Conservation (phyloP, 78 protist species). For the Dictyostelium brefeldianum region DNA sequence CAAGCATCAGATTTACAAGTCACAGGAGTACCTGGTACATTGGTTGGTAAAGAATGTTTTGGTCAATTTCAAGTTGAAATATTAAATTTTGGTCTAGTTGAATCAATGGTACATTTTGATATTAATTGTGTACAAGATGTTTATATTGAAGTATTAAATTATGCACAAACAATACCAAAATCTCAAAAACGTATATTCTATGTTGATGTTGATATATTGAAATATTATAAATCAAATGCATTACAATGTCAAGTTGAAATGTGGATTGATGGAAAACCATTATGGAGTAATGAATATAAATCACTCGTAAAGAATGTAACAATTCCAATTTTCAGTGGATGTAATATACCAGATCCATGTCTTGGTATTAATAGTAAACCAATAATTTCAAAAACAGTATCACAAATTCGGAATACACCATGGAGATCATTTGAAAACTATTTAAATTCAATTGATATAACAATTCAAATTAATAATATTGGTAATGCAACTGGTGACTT, state of each 20-base stretch:
- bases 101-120: not conserved
- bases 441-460: not conserved
- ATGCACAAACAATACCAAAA: not conserved
- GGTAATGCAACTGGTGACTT: not conserved
- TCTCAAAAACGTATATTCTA: not conserved
- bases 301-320: not conserved
- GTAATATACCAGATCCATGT: slow-evolving; percentile 35
- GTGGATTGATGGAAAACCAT: not conserved
- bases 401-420: not conserved
- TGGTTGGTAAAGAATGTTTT: not conserved
- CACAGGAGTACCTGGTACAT: not conserved
- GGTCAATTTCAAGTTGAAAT: slow-evolving; percentile 21
- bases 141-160: not conserved
- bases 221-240: not conserved
- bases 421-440: not conserved
- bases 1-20: not conserved
- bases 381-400: not conserved
- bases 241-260: slow-evolving; percentile 15
- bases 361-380: not conserved
- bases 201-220: not conserved
- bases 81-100: not conserved
- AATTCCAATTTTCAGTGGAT: slow-evolving; percentile 5
- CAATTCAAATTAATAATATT: not conserved
- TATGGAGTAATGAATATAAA: not conserved
- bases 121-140: slow-evolving; percentile 27